These are phyloP conservation scores for Haberlea rhodopensis DNA, from an alignment of 257 asterid genomes.

Conservation along the genomic window DNA sequence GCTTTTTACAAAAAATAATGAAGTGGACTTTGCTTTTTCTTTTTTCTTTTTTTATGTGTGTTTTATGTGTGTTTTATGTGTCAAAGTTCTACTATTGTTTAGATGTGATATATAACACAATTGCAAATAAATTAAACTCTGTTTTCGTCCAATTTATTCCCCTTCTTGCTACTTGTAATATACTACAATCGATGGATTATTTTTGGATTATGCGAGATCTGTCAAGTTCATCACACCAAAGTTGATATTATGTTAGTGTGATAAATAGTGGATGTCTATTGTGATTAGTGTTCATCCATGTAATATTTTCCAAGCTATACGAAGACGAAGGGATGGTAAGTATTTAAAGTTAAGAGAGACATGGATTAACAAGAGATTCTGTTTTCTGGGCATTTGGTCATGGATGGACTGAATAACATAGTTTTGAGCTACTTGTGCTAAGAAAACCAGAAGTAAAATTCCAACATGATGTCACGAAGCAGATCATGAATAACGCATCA, in stretches of 20 bases:
- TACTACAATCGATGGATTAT: neutral
- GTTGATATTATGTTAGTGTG: neutral
- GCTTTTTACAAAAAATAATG: neutral
- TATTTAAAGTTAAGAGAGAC: too few species aligned
- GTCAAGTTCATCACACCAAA: neutral
- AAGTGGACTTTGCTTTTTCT: neutral
- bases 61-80: too few species aligned
- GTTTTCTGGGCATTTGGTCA: too few species aligned
- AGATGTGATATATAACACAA: too few species aligned
- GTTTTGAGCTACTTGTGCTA: neutral
- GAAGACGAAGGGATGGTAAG: neutral
- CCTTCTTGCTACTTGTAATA: neutral
- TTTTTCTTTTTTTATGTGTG: too few species aligned
- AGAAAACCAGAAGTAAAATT: neutral
- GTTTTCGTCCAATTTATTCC: neutral
- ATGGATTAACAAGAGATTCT: too few species aligned
- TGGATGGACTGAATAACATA: too few species aligned
- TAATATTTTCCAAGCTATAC: neutral
- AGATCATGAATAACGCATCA: neutral
- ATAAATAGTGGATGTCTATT: too few species aligned
- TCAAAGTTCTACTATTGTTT: neutral
- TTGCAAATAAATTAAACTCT: neutral
- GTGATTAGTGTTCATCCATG: neutral
- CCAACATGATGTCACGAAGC: neutral
- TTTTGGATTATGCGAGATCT: neutral